Evolutionary conservation across 169 alveolate species (phyloP).

Genomic region (Plasmodium inui): DNA sequence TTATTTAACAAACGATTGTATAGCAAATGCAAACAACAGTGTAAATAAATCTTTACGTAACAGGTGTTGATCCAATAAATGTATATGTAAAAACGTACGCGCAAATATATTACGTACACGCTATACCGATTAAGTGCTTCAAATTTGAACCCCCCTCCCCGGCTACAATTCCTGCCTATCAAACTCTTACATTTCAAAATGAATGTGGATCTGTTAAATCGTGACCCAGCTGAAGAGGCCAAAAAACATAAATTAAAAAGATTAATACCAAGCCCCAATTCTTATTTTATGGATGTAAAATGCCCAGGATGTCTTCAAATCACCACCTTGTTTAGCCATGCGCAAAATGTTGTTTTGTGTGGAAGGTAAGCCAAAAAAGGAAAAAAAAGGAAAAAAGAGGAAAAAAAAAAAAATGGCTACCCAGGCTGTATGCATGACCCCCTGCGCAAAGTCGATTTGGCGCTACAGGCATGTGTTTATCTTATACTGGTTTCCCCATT

Average conservation of each 20-base stretch:
- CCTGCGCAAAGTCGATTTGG: conserved; percentile 7
- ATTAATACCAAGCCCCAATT: conserved; percentile 97
- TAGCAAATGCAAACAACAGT: not conserved
- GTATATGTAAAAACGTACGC: conserved; percentile 26
- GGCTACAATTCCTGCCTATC: not conserved
- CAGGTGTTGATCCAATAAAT: not conserved
- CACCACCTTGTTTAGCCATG: conserved; percentile 96
- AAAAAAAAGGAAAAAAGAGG: not conserved
- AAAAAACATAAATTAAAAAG: conserved; percentile 96
- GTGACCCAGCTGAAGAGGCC: conserved; percentile 95
- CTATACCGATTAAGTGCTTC: not conserved
- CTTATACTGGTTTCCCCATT: not conserved
- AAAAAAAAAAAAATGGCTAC: conserved; percentile 1
- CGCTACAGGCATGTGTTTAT: not conserved
- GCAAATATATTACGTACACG: conserved; percentile 22
- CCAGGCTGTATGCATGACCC: not conserved
- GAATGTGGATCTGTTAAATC: conserved; percentile 97
- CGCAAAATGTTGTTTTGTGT: conserved; percentile 94
- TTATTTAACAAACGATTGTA: not conserved
- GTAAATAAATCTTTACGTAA: not conserved
- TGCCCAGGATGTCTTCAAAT: conserved; percentile 96
- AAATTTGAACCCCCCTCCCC: not conserved
- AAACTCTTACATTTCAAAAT: conserved; percentile 80
- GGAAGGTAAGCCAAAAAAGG: conserved; percentile 83
- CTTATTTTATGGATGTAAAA: conserved; percentile 98